Evolutionary conservation across 2,329 filamentous ascomycete species (phyloP), one percentile per base, ranked within the genome.

Genomic region (Trichoderma atroviride): DNA sequence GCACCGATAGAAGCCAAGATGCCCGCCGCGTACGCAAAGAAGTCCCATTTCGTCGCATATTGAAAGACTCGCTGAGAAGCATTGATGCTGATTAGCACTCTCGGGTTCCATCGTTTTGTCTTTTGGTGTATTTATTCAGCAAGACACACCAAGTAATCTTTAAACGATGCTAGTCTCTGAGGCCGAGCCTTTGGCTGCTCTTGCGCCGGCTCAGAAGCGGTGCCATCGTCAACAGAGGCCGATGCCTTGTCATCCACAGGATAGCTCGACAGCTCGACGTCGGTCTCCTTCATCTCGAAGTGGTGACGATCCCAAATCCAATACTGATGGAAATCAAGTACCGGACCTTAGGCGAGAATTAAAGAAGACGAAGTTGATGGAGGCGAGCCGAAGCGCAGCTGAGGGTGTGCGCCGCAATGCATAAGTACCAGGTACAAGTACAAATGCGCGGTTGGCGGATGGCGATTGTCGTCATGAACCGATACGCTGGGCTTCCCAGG

Each of bases 31-130:
- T 87, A 83, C 47, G 86, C 78, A 40, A 83, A 70, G 55, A 82
- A 81, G 72, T 88, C 86, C 82, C 82, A 84, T 74, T 79, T 81
- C n/a, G 79, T 84, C 22, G 84, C 85, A 78, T 88, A 88, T 22
- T 77, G 77, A 72, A 88, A 88, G 53, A 88, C 78, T 68, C 86
- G 81, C 80, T 85, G 61, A 29, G 19, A 22, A 35, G 22, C 27
- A n/a, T 35, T 10, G 27, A 68, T 31, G 13, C 47, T 22, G 22
- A 33, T 67, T 33, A 47, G 47, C n/a, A 58, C n/a, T 29, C 24
- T 22, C 24, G 11, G 10, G 4, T 19, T 11, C 5, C 22, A 27
- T 16, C 16, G 16, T 11, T 11, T 50, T 22, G 3, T 13, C n/a
- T 22, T 24, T 60, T 16, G 22, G 6, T 2, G 7, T 22, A 9